Evolutionary conservation across 2,329 filamentous ascomycete genomes (phyloP), one percentile per base, ranked within the genome.

Genomic region (Colletotrichum sp.): DNA sequence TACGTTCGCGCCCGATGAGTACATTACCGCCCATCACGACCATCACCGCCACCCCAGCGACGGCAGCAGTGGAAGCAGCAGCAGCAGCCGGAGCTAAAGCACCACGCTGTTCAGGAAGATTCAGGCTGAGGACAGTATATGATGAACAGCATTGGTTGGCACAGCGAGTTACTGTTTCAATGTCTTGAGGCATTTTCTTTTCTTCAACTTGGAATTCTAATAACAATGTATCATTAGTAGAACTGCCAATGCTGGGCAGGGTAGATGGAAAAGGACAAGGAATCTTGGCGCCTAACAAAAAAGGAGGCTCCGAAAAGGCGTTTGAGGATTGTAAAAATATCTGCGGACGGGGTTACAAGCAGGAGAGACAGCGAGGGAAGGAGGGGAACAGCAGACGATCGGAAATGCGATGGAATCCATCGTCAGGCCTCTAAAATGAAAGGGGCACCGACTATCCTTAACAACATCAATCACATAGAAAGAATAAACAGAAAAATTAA

Each of bases 181-280:
- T 36, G 58, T 16, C 34, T 63, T 48, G 67, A 70, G 26, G 21
- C 32, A 57, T 34, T 57, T 18, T 57, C n/a, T 38, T 66, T 66
- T n/a, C 24, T n/a, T 48, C 24, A 16, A 28, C 52, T 21, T 52
- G 16, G 16, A 55, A 64, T 38, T 70, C 38, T 48, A 73, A 74
- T 74, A 60, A 36, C 52, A 18, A 8, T 74, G 48, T 65, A 76
- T 60, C 48, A 74, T 60, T 73, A 73, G 28, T 9, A 32, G 52
- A 57, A 52, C 30, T 75, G 70, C 65, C n/a, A 18, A 48, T 65
- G 6, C 55, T n/a, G 30, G 65, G 71, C 24, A 52, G 65, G 26
- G 32, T 32, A 10, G 48, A 58, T 28, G 48, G n/a, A 57, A 13
- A 36, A n/a, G 55, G 60, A 43, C 8, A 28, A 32, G 12, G 58